Base-by-base conservation (phyloP, 2,329 filamentous ascomycete genomes). In the Paraphaeosphaeria minitans region DNA sequence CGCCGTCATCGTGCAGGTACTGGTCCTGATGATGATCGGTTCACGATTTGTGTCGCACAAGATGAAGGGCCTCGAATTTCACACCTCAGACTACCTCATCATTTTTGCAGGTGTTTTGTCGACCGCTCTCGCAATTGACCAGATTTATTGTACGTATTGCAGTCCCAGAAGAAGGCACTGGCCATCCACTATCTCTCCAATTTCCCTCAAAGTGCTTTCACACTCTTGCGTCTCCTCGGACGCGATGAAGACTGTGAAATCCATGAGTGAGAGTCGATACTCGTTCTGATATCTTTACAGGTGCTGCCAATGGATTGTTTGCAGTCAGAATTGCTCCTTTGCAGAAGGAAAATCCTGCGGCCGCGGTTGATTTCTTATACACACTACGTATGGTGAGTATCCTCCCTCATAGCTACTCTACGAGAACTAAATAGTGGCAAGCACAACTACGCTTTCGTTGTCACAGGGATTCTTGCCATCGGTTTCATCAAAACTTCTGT, bases 401-500 rank as follows among this genome's bases (percentile, higher is more conserved):
- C 6, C 19, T 10, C 41, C 43, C 27, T 46, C 43, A 19, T 12
- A 46, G 21, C 12, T 2, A 29, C 6, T 8, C 2, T 16, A 14
- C 4, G 14, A 29, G 14, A 27, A 24, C 53, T 56, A 45, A 56
- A 7, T 49, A 5, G 2, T 4, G 2, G 5, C 29, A 49, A 56
- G 53, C 45, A 56, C 37, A 49, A 56, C 10, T 56, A 49, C 19
- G 37, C 53, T 3, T 49, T 56, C 45, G n/a, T 56, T 27, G 43
- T 56, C 4, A 49, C 43, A 21, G 53, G 53, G 21, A 49, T 56
- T 19, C 29, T 56, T 12, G 53, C 45, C 24, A 48, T 45, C 14
- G 57, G 57, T 3, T 35, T 60, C 35, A 45, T 60, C 48, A 60
- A 60, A 27, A 53, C 33, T 19, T 60, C 57, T 14, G 57, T 60